Base-by-base conservation (phyloP, 2,329 filamentous ascomycete species). In the Fusarium abutilonis region DNA sequence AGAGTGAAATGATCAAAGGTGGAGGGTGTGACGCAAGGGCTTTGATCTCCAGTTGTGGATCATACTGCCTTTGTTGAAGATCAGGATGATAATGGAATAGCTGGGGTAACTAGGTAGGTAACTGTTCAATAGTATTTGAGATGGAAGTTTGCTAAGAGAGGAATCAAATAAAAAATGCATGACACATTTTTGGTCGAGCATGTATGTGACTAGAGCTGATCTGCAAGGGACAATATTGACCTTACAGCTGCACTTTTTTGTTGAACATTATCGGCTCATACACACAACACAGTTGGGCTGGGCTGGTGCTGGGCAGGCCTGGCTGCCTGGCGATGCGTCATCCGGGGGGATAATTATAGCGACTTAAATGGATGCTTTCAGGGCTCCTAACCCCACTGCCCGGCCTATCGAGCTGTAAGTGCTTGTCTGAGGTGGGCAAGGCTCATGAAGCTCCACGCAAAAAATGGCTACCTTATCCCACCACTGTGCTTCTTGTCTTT, bases 1-100 rank as follows among this genome's bases (percentile, higher is more conserved):
- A 29, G 56, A 63, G 52, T 29, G 41, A 62, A 44, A 19, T 53
- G 46, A 32, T 52, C 23, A 38, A 38, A 29, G 56, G 62, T 66
- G 62, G 62, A 60, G 62, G 58, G 38, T 64, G 59, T 64, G 63
- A 66, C 63, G 63, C 63, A 66, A 63, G 48, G 59, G 47, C 51
- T 61, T 60, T 43, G 55, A 43, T 52, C 40, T 54, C 48, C 42
- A 46, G 42, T 60, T 56, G 63, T 65, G 63, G 63, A 66, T 43
- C 48, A 42, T 55, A 32, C 47, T 40, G 31, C 11, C 31, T 34
- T 6, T 35, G 17, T 43, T 35, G 31, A 61, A 34, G 28, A 29
- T 35, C 36, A 31, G 42, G 40, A 38, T 23, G 36, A 62, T 23
- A n/a, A 47, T 42, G 39, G 23, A 23, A 36, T 45, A 19, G 32